Evolutionary conservation across 768 basidiomycete genomes (phyloP), one percentile per base, ranked within the genome.

Genomic region (Floccularia luteovirens): DNA sequence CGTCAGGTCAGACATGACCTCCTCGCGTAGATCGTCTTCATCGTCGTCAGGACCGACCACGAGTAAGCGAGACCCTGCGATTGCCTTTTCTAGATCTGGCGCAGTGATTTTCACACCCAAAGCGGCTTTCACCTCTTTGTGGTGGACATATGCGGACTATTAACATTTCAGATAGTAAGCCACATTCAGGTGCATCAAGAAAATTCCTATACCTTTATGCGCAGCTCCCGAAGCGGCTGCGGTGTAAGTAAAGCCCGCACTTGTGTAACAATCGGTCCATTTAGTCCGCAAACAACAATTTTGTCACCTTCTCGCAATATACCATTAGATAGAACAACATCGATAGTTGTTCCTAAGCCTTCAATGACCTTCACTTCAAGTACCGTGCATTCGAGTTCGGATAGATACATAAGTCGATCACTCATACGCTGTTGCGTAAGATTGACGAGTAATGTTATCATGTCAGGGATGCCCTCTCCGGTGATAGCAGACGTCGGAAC

Each of bases 331-430:
- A 98, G 70, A 21, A 98, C 81, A 14, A 98, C 91, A 65, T 98
- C 94, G 52, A 98, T 90, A 0, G 96, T 98, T 21, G 93, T 98
- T 22, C 96, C 96, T 36, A 98, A 70, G 53, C 96, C 96, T 63
- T 99, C 96, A 49, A 98, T 79, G 46, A 97, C 89, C 72, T 99
- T 99, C 58, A 98, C 96, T 61, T 98, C 96, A 43, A 99, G 77
- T 8, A 99, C 90, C 4, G 96, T 99, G 61, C 94, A 97, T 64
- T 97, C 92, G 31, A 98, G 72, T 55, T 96, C 92, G 22, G 91
- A 89, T 44, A 98, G 75, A 64, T 98, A 99, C 96, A 98, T 99
- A 45, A 99, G 73, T 31, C 86, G 77, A 59, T 93, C 89, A 59
- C 86, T 91, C 94, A 98, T 96, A 44, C 96, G 80, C 64, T 96